Conservation (phyloP, 257 asterid genomes). For the Solanum chmielewskii region DNA sequence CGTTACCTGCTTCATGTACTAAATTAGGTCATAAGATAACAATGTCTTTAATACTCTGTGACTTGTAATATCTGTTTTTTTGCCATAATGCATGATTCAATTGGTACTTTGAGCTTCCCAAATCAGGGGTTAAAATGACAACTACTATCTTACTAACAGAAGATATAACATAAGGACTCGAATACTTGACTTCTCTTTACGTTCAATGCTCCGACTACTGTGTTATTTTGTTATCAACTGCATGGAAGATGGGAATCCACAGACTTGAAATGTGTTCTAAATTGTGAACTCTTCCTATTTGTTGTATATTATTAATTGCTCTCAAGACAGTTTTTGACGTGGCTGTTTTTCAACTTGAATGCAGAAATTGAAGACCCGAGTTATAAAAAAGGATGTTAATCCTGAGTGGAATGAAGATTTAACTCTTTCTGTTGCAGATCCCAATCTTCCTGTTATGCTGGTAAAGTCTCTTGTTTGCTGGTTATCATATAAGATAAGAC, state of each 20-base stretch:
- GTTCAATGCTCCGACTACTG: neutral
- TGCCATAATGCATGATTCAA: neutral
- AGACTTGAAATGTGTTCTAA: neutral
- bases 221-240: neutral
- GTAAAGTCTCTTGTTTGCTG: slow-evolving; percentile 20
- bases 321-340: neutral
- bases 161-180: neutral
- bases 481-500: neutral
- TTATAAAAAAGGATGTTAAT: slow-evolving; percentile 58
- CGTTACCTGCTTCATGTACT: neutral
- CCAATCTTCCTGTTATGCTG: slow-evolving; percentile 30
- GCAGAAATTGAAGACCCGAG: slow-evolving; percentile 84
- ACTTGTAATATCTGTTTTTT: neutral
- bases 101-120: neutral
- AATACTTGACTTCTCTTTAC: neutral
- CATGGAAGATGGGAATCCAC: neutral
- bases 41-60: neutral
- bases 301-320: neutral
- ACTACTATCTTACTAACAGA: neutral
- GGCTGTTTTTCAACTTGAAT: neutral
- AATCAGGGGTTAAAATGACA: neutral
- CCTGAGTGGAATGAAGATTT: slow-evolving; percentile 91
- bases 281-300: neutral
- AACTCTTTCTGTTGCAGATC: slow-evolving; percentile 61
- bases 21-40: neutral